Base-by-base conservation (phyloP, 495 filamentous ascomycete genomes). In the Rostrohypoxylon terebratum region DNA sequence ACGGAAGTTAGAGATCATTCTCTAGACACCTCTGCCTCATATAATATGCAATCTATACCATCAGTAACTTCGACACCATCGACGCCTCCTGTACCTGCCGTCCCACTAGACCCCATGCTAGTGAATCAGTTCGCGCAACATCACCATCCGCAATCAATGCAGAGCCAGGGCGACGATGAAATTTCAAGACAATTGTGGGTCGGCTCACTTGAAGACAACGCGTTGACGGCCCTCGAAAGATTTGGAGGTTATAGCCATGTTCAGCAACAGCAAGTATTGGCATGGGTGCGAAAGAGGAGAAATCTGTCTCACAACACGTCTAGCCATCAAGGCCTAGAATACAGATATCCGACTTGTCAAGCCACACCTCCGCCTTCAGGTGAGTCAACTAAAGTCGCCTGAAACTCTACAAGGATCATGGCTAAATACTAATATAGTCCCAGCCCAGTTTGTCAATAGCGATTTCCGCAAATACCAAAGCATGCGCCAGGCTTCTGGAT, bases 231-330 rank as follows among this genome's bases (percentile, higher is more conserved):
- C 8, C 63, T 78, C 5, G 66, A 78, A 16, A 72, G 63, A 10
- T 72, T 78, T 50, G 68, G 69, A 14, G 68, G 53, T 18, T 63
- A 73, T 34, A 76, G 50, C 25, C 67, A 75, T 33, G 61, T 58
- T 14, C 76, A 78, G 34, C 76, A 77, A 28, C 69, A 73, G 55
- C 66, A 78, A 3, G 59, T 71, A 10, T 34, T 77, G 18, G 66
- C 58, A 25, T 61, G 68, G 57, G 59, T 78, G 60, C 76, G 72
- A 44, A 77, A 78, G 64, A 78, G 58, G 36, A 71, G 69, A 55
- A 40, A 33, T 20, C 21, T 65, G 16, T 40, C 66, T 44, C 68
- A 63, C 11, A 66, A 59, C 25, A 18, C 62, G 28, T 34, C 63
- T 13, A 47, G 33, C 21, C 68, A 69, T 16, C 69, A 69, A 44